Evolutionary conservation across 2,329 filamentous ascomycete species (phyloP).

Genomic region (Biscogniauxia marginata): DNA sequence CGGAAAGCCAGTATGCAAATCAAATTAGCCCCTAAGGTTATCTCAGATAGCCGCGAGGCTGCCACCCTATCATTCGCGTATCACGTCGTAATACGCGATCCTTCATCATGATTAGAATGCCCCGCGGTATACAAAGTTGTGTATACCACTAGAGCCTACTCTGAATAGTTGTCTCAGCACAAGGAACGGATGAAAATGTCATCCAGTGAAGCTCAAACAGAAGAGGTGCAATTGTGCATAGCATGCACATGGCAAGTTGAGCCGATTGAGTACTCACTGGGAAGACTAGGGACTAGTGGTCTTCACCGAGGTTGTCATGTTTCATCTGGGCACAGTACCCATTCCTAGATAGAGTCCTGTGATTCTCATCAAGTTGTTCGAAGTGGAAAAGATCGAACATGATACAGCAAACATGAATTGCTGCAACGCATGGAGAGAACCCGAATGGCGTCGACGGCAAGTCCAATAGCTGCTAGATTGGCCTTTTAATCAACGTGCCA

Average conservation of each 20-base stretch:
- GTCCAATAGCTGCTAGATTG: background rate
- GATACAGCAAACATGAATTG: background rate
- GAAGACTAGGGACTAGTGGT: background rate
- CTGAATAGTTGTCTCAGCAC: no score
- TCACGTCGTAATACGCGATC: background rate
- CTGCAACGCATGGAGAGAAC: background rate
- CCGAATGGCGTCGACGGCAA: background rate
- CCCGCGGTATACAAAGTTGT: background rate
- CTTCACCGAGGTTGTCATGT: background rate
- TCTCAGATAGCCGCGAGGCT: background rate
- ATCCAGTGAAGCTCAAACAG: background rate
- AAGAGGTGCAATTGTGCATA: background rate
- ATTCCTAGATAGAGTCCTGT: background rate
- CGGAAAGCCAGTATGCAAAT: background rate
- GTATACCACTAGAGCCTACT: no score
- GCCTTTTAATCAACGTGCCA: slow-evolving; percentile 21
- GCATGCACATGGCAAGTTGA: background rate
- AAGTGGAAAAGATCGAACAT: background rate
- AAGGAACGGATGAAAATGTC: background rate
- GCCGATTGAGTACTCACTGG: background rate
- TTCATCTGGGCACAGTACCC: background rate
- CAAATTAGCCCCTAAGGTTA: background rate
- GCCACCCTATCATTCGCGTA: background rate
- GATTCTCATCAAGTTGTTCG: background rate
- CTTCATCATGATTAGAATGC: background rate